Evolutionary conservation across 352 stramenopile genomes (phyloP), one percentile per base, ranked within the genome.

Genomic region (Achlya hypogyna): DNA sequence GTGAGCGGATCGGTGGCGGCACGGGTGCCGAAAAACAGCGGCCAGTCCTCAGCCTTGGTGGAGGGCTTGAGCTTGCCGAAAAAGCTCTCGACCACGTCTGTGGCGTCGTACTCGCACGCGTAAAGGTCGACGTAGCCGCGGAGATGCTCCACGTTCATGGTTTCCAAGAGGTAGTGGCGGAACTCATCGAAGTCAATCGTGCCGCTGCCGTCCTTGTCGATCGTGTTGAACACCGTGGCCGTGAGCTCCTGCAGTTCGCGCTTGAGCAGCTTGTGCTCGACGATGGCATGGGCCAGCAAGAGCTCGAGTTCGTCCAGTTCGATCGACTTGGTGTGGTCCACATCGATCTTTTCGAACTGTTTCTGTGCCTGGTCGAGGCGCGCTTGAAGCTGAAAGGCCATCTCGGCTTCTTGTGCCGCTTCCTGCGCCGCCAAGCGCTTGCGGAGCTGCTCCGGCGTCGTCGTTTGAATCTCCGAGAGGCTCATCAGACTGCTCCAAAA

Each of bases 121-220:
- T 78, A 82, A 29, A 91, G 60, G 47, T 91, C 85, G 16, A 91
- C 69, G 43, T 79, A 81, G 9, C 82, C 82, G 52, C 65, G 80
- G 8, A 91, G 69, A 31, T 69, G 51, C 16, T 63, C 49, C 4
- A 63, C 52, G 40, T 63, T 63, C 63, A 69, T 63, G 8, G 63
- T 70, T 84, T 78, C 6, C 74, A 75, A 53, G 84, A 74, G 64
- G 20, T 76, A 91, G 20, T 87, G 84, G 23, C 96, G 75, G 53
- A 98, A 95, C 68, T 98, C 93, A 32, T 98, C 89, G 69, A 98
- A 98, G 71, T 98, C 93, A 28, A 98, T 88, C 52, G 85, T 86
- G 0, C 94, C 91, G 22, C 82, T 91, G 5, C 78, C 82, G 65
- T 98, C 89, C 62, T 94, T 92, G 69, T 98, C 93, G 65, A 98